A percentile compares a stretch with the other conserved stretches of the same genome.
phyloP scores from a whole-genome alignment of 2,329 filamentous ascomycete genomes.

The Neopestalotiopsis clavispora region DNA sequence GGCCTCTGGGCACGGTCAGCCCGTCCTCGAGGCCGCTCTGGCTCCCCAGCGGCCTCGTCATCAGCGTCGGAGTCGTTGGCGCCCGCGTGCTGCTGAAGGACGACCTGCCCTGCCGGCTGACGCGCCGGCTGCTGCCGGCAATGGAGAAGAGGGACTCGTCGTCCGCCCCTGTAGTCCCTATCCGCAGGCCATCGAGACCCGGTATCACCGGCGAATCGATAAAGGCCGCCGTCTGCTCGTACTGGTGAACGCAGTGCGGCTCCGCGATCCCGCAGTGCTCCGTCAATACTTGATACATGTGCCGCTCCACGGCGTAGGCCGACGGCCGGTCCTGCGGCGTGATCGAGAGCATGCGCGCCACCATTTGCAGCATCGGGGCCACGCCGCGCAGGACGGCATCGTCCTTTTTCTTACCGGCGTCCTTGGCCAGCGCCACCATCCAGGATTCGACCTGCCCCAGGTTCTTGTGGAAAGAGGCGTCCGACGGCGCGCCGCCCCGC shows the following conservation, averaged over 20 bases:
- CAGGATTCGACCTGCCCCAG: conserved; percentile 70
- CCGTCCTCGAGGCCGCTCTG: background rate
- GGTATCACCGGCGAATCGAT: conserved; percentile 22
- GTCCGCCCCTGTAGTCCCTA: conserved; percentile 21
- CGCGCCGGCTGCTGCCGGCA: background rate
- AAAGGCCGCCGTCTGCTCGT: conserved; percentile 32
- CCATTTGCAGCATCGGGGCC: conserved; percentile 56
- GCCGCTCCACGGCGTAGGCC: conserved; percentile 56
- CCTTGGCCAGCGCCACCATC: conserved; percentile 66
- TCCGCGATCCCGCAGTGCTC: conserved; percentile 52
- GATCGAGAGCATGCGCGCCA: conserved; percentile 58
- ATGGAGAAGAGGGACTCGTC: background rate
- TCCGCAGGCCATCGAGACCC: conserved; percentile 38
- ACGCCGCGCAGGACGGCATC: conserved; percentile 56
- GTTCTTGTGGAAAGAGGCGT: conserved; percentile 76
- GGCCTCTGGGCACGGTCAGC: background rate
- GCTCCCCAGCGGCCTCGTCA: background rate
- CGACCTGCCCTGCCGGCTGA: background rate
- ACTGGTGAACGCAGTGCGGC: conserved; percentile 60
- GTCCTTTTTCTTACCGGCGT: conserved; percentile 58
- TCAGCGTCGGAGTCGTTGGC: background rate
- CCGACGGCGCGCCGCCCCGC: conserved; percentile 64
- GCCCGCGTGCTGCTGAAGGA: background rate
- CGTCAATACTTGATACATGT: conserved; percentile 57
- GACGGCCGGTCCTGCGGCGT: conserved; percentile 58